Evolutionary conservation across 129 eudicot species (phyloP).

Genomic region (Glebionis coronaria): DNA sequence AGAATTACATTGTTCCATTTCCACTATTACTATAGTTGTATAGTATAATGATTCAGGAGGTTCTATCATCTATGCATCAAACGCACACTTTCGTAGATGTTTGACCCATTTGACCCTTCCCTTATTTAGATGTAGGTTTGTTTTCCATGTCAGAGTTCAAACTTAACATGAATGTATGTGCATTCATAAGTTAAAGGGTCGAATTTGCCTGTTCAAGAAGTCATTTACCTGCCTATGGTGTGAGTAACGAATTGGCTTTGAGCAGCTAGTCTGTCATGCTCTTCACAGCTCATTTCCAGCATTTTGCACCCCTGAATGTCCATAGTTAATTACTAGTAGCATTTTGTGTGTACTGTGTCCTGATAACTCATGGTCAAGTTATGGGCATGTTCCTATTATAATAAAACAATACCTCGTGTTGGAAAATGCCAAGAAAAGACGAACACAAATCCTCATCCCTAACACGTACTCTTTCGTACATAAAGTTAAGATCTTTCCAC

Average conservation of each 20-base stretch:
- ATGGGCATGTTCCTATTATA: too few species aligned
- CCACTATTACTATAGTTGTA: too few species aligned
- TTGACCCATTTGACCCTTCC: too few species aligned
- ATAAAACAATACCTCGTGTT: slow-evolving; percentile 39
- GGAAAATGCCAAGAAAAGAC: slow-evolving; percentile 48
- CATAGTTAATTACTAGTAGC: not conserved
- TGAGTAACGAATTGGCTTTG: slow-evolving; percentile 70
- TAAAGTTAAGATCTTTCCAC: slow-evolving; percentile 53
- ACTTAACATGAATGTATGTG: too few species aligned
- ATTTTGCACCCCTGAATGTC: slow-evolving; percentile 67
- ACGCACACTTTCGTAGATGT: too few species aligned
- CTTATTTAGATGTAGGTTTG: too few species aligned
- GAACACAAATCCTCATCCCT: slow-evolving; percentile 52
- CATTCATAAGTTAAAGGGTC: too few species aligned
- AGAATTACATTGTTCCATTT: too few species aligned
- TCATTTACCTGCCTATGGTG: slow-evolving; percentile 60
- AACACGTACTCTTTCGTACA: slow-evolving; percentile 64
- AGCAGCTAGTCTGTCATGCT: slow-evolving; percentile 67
- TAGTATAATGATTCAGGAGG: too few species aligned
- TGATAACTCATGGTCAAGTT: not conserved
- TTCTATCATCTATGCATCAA: too few species aligned
- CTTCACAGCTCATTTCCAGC: slow-evolving; percentile 72
- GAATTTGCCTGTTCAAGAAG: not conserved
- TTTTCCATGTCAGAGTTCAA: too few species aligned
- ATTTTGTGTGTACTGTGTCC: not conserved